These are phyloP conservation scores for Arachis hypogaea DNA, from an alignment of 306 rosid genomes.

Conservation along the genomic window DNA sequence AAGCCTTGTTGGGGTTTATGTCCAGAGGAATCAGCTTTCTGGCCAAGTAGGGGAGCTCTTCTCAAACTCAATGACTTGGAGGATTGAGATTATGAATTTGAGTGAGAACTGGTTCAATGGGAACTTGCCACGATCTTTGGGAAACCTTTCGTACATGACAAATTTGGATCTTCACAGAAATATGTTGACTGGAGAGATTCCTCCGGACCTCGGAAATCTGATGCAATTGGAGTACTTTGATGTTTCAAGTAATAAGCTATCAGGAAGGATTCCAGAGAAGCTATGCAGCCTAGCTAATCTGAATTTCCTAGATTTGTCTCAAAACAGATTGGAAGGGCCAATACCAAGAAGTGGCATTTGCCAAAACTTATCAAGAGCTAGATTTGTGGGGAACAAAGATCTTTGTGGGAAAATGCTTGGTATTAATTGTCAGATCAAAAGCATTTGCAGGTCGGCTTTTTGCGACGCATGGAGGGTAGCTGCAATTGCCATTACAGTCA, in stretches of 20 bases:
- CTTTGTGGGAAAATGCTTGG: conserved; percentile 78
- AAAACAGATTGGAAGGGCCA: conserved; percentile 77
- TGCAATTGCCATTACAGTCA: conserved; percentile 56
- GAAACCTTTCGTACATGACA: conserved; percentile 78
- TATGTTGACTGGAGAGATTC: conserved; percentile 70
- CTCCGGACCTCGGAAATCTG: conserved; percentile 80
- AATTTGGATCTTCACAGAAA: conserved; percentile 83
- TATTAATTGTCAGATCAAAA: conserved; percentile 54
- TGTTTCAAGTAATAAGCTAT: conserved; percentile 67
- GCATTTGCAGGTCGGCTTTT: conserved; percentile 54
- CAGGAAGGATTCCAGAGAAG: conserved; percentile 78
- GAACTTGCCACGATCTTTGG: conserved; percentile 68
- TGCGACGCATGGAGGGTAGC: conserved; percentile 69
- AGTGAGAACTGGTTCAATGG: conserved; percentile 73
- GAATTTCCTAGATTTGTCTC: conserved; percentile 66
- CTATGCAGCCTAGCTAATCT: conserved; percentile 74
- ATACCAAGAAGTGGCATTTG: conserved; percentile 86
- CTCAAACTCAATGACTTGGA: conserved; percentile 75
- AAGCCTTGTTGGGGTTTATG: conserved; percentile 75
- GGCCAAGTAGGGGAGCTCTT: conserved; percentile 64
- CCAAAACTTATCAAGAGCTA: conserved; percentile 61
- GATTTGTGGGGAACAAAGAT: conserved; percentile 62
- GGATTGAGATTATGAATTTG: conserved; percentile 80
- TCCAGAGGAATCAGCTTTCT: conserved; percentile 79
- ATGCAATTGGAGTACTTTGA: conserved; percentile 79